Conservation (phyloP, 805 yeast genomes). For the Wickerhamiella alocasiicola region DNA sequence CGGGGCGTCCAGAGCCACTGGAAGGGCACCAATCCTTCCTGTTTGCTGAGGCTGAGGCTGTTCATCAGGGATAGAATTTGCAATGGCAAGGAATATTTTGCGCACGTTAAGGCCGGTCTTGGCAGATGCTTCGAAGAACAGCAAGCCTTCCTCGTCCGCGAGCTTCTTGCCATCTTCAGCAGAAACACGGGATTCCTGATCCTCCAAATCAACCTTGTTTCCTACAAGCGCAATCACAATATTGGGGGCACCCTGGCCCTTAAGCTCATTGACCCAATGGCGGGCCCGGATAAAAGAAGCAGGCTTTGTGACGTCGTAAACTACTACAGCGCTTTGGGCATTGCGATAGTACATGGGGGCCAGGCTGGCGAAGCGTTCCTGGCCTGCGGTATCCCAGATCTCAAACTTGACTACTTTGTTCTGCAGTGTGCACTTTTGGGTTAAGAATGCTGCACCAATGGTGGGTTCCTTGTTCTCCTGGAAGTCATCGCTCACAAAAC, state of each 20-base stretch:
- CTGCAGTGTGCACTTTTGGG: slow-evolving; percentile 84
- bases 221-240: slow-evolving; percentile 91
- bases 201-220: slow-evolving; percentile 64
- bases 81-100: slow-evolving; percentile 83
- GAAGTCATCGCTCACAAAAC: slow-evolving; percentile 90
- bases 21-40: slow-evolving; percentile 20
- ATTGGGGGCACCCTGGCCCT: slow-evolving; percentile 87
- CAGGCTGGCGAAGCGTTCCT: slow-evolving; percentile 87
- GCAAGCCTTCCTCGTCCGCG: slow-evolving; percentile 81
- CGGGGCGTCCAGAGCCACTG: slow-evolving; percentile 4
- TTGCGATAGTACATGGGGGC: slow-evolving; percentile 97
- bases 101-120: slow-evolving; percentile 80
- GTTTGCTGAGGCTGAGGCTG: slow-evolving; percentile 20
- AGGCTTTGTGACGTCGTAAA: slow-evolving; percentile 89
- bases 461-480: slow-evolving; percentile 97
- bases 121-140: slow-evolving; percentile 92
- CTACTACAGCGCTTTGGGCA: slow-evolving; percentile 94
- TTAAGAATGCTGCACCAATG: slow-evolving; percentile 93
- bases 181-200: slow-evolving; percentile 44
- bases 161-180: slow-evolving; percentile 74
- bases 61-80: slow-evolving; percentile 66
- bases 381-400: slow-evolving; percentile 85
- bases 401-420: slow-evolving; percentile 63
- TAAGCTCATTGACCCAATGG: slow-evolving; percentile 95
- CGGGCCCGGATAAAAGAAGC: slow-evolving; percentile 91